phyloP scores from a whole-genome alignment of 805 yeast genomes.

The Spathaspora passalidarum region DNA sequence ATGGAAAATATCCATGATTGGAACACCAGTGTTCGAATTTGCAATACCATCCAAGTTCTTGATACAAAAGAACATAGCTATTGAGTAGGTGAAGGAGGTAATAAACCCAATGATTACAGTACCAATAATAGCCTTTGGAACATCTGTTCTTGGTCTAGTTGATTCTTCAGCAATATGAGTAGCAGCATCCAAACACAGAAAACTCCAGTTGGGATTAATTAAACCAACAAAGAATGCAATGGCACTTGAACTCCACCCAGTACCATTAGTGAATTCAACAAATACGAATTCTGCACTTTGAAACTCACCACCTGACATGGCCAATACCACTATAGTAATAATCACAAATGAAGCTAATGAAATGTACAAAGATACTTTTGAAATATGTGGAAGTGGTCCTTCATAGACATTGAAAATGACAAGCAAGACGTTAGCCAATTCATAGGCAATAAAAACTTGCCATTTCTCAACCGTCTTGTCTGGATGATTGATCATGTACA shows the following conservation, averaged over 20 bases:
- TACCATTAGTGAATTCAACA: slow-evolving; percentile 47
- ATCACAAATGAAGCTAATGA: slow-evolving; percentile 51
- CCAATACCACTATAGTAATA: slow-evolving; percentile 52
- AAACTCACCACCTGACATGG: slow-evolving; percentile 52
- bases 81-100: slow-evolving; percentile 53
- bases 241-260: slow-evolving; percentile 60
- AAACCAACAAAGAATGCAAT: slow-evolving; percentile 65
- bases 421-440: slow-evolving; percentile 41
- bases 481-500: slow-evolving; percentile 40
- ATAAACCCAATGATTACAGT: slow-evolving; percentile 64
- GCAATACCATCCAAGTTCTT: slow-evolving; percentile 48
- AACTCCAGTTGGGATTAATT: slow-evolving; percentile 68
- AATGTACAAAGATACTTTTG: slow-evolving; percentile 47
- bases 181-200: slow-evolving; percentile 66
- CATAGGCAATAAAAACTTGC: slow-evolving; percentile 55
- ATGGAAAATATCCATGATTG: slow-evolving; percentile 59
- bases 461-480: slow-evolving; percentile 42
- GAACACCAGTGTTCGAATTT: slow-evolving; percentile 54
- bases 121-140: slow-evolving; percentile 60
- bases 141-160: slow-evolving; percentile 52
- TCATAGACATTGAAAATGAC: slow-evolving; percentile 50
- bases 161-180: slow-evolving; percentile 72
- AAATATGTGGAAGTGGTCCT: slow-evolving; percentile 47
- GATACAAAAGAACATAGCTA: slow-evolving; percentile 59
- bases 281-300: slow-evolving; percentile 54